Evolutionary conservation across 2,329 filamentous ascomycete species (phyloP).

Genomic region (Trichoderma sp.): DNA sequence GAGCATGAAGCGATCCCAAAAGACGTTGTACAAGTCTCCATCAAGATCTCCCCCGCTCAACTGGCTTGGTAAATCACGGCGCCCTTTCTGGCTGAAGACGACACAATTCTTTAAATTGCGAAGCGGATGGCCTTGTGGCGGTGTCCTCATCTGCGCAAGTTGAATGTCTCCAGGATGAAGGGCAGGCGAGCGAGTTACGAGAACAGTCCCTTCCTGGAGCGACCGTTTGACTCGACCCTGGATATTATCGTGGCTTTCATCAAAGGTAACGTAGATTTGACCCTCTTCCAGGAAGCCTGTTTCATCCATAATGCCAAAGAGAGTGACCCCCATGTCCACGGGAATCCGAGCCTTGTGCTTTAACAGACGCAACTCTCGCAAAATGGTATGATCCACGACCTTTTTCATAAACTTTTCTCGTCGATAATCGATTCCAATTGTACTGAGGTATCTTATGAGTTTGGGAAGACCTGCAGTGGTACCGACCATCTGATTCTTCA

Average conservation of each 20-base stretch:
- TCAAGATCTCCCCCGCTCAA: constrained; percentile 83
- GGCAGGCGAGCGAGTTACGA: constrained; percentile 79
- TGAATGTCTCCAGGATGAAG: constrained; percentile 84
- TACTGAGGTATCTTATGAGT: constrained; percentile 63
- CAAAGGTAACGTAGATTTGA: constrained; percentile 68
- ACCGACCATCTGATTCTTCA: constrained; percentile 65
- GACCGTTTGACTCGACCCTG: constrained; percentile 37
- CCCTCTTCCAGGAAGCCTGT: constrained; percentile 68
- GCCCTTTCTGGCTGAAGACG: constrained; percentile 73
- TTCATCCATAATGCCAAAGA: constrained; percentile 86
- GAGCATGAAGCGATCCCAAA: constrained; percentile 66
- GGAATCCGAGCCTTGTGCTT: constrained; percentile 81
- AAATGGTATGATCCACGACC: constrained; percentile 69
- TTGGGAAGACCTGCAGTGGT: constrained; percentile 62
- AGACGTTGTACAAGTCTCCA: constrained; percentile 79
- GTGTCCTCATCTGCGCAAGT: constrained; percentile 63
- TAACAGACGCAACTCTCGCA: constrained; percentile 72
- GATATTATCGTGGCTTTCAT: constrained; percentile 40
- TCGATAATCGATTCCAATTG: constrained; percentile 66
- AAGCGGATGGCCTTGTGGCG: constrained; percentile 63
- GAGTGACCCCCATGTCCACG: constrained; percentile 69
- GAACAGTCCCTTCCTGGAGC: constrained; percentile 49
- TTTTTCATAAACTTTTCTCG: constrained; percentile 71
- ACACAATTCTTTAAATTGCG: constrained; percentile 70
- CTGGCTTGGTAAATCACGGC: constrained; percentile 75